Evolutionary conservation across 108 stramenopile species (phyloP).

Genomic region (Mayamaea pseudoterrestris): DNA sequence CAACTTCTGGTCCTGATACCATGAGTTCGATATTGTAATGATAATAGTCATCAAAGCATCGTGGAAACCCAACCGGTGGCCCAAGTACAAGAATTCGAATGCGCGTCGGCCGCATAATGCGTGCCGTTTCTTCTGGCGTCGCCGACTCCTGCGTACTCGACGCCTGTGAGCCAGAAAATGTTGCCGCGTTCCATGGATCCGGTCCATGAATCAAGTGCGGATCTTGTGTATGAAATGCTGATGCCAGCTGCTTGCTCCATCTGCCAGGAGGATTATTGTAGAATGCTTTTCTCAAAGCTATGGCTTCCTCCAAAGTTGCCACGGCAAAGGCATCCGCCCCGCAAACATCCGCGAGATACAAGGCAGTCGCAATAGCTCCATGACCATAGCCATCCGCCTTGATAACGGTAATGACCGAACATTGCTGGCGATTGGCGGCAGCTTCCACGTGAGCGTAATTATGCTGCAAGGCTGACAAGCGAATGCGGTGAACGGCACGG

Average conservation of each 20-base stretch:
- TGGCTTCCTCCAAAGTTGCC: conserved; percentile 46
- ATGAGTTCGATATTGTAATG: conserved; percentile 54
- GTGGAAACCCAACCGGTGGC: conserved; percentile 43
- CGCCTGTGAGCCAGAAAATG: background rate
- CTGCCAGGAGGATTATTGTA: conserved; percentile 14
- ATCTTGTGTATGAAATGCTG: conserved; percentile 2
- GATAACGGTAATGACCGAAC: conserved; percentile 53
- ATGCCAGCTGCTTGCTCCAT: conserved; percentile 2
- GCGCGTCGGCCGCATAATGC: conserved; percentile 10
- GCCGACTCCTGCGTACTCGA: background rate
- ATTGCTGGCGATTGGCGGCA: conserved; percentile 40
- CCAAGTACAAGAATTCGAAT: conserved; percentile 52
- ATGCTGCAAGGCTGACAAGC: conserved; percentile 38
- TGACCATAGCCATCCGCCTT: conserved; percentile 82
- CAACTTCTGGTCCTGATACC: conserved; percentile 52
- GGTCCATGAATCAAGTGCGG: background rate
- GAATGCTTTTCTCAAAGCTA: conserved; percentile 31
- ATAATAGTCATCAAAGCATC: conserved; percentile 49
- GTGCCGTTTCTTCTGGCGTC: background rate
- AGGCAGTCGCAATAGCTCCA: conserved; percentile 42
- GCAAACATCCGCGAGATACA: conserved; percentile 36
- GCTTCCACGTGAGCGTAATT: conserved; percentile 42
- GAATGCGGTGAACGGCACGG: conserved; percentile 41
- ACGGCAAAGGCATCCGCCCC: conserved; percentile 63
- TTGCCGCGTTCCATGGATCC: conserved; percentile 1